Base-by-base conservation (phyloP, 768 basidiomycete species). In the Suillus luteus region DNA sequence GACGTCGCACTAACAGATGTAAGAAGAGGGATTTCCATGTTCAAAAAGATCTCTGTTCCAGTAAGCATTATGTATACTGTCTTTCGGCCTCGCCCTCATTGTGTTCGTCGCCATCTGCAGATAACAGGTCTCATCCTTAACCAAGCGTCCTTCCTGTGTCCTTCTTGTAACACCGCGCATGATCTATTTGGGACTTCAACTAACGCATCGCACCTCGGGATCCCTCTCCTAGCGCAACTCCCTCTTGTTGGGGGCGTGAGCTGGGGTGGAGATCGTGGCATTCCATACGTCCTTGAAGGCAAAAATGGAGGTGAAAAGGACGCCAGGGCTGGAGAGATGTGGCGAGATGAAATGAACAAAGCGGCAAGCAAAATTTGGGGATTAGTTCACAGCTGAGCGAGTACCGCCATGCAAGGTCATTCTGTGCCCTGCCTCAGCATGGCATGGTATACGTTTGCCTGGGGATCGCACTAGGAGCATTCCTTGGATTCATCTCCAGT, bases 1-100 rank as follows among this genome's bases (percentile, higher is more conserved):
- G 92, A 96, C 68, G 91, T 99, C 40, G 92, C 96, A 3, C 82
- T 98, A 5, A 83, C 92, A 5, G 96, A 99, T 72, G 95, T 95
- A 1, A 84, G 92, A 64, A 96, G 96, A 68, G 96, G 96, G 0
- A 91, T 98, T 27, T 83, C 89, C 9, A 96, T 96, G 93, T 89
- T 98, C 72, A 85, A 86, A 60, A 97, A 96, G 75, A 83, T 98
- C 10, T 81, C 84, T 19, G 88, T 98, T 1, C 96, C 96, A 0
- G 95, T 96, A 70, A 60, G 89, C 6, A 41, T 58, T 22, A 12
- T 41, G 11, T 27, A 19, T 8, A 12, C 24, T 77, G 9, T 62
- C 33, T 46, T 37, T 12, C 19, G 11, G 19, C 11, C n/a, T 24
- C 8, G 4, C 17, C 52, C 33, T 52, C 12, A 12, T 24, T 40